Percentiles rank a stretch among this genome's conserved stretches.
phyloP scores from a whole-genome alignment of 768 basidiomycete species.

The Russula dissimulans region DNA sequence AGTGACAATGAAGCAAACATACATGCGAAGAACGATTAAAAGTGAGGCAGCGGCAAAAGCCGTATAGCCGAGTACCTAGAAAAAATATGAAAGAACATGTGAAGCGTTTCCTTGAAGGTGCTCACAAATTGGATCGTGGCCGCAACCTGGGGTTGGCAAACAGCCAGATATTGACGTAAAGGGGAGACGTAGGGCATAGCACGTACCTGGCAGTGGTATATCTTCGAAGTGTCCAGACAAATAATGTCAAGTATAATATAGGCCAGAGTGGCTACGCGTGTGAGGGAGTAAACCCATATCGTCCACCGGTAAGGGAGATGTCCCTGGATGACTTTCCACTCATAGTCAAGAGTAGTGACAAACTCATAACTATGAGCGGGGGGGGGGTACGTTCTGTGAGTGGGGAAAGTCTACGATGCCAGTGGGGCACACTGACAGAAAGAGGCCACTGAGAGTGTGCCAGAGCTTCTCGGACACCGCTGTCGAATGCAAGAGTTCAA shows the following conservation, averaged over 20 bases:
- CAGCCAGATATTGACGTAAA: too few relatives aligned
- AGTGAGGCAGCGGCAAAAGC: background rate
- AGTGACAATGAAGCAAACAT: background rate
- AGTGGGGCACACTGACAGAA: background rate
- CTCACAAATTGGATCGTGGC: background rate
- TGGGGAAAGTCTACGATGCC: too few relatives aligned
- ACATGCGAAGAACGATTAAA: background rate
- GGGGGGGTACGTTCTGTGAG: too few relatives aligned
- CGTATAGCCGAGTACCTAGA: background rate
- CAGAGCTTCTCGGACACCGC: background rate
- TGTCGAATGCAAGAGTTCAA: background rate
- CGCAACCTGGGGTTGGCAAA: background rate
- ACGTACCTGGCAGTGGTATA: background rate
- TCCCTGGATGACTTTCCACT: background rate
- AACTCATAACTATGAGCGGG: background rate
- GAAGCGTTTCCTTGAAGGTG: too few relatives aligned
- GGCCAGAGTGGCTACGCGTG: background rate
- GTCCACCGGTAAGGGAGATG: constrained; percentile 3
- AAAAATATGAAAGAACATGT: background rate
- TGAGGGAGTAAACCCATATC: constrained; percentile 2
- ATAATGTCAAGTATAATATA: background rate
- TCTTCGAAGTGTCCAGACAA: background rate
- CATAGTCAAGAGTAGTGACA: background rate
- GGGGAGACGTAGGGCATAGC: too few relatives aligned
- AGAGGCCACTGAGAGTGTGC: background rate